Percentiles rank a stretch among this genome's conserved stretches.
phyloP scores from a whole-genome alignment of 139 green algal species.

The Chlorella sp. region DNA sequence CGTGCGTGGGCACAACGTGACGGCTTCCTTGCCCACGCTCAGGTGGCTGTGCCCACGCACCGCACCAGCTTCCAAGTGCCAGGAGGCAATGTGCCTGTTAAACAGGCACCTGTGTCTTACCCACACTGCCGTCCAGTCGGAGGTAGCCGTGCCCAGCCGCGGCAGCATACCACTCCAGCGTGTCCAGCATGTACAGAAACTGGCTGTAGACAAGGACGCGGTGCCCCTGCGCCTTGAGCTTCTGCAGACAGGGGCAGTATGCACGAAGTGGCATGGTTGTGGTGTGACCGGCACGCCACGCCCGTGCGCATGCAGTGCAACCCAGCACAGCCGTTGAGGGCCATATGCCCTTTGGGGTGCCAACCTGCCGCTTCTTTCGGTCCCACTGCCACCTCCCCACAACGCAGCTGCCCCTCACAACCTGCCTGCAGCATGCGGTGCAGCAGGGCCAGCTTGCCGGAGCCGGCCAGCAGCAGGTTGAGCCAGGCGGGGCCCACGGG shows the following conservation, averaged over 20 bases:
- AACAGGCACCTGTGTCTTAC: background rate
- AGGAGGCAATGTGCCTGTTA: no score
- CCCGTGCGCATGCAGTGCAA: background rate
- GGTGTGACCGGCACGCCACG: no score
- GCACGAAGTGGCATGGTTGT: no score
- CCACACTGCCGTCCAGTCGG: conserved; percentile 95
- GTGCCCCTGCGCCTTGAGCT: conserved; percentile 77
- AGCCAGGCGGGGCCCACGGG: conserved; percentile 5
- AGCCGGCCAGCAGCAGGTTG: conserved; percentile 17
- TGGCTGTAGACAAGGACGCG: conserved; percentile 93
- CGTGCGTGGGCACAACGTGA: no score
- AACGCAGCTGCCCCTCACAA: background rate
- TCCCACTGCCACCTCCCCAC: background rate
- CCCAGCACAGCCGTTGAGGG: no score
- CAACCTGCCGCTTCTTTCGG: background rate
- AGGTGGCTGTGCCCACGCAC: no score
- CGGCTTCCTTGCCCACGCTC: no score
- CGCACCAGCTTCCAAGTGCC: no score
- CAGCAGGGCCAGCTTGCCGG: conserved; percentile 26
- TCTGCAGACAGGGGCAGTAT: conserved; percentile 51
- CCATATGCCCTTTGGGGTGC: no score
- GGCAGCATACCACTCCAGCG: conserved; percentile 95
- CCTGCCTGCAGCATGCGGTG: conserved; percentile 20
- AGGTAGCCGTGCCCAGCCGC: conserved; percentile 87
- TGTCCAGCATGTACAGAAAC: conserved; percentile 93